Base-by-base conservation (phyloP, 164 flowering plant species). In the Dillenia suffruticosa region DNA sequence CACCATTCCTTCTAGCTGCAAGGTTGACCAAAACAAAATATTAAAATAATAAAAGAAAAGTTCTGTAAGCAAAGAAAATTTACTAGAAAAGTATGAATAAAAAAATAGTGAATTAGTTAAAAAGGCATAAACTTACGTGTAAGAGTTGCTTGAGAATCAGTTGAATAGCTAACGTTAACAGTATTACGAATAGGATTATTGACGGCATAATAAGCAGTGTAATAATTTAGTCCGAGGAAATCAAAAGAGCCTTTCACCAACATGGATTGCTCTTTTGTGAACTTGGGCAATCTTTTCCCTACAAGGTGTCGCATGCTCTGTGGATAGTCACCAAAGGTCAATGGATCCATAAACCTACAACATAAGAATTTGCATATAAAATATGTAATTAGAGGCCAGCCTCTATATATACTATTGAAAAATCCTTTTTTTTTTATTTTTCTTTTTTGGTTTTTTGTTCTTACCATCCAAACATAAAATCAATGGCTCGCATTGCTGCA, bases 151-250 rank as follows among this genome's bases (percentile, higher is more conserved):
- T 26, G 72, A 12, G 63, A n/a, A 57, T 80, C 78, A 2, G 71
- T 69, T 0, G 48, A 32, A 51, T 60, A 74, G 40, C 67, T 66
- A 7, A 46, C 48, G 56, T 73, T 58, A 5, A 16, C 19, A 10
- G 4, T 12, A 11, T 9, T 65, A 9, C 51, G 22, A 9, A 12
- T n/a, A 0, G 61, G 54, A 49, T 40, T 11, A 51, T 72, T 59
- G 0, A 65, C 62, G 11, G 71, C 82, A 68, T 72, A 82, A 49
- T 54, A 51, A 3, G 70, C 51, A 4, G 75, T 72, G 56, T 83
- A 83, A 58, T 83, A 83, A 57, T 83, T 85, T 2, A 85, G 13
- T 14, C 81, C 87, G 26, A 85, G 43, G 49, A 79, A 85, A 67
- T 85, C 87, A 45, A 58, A 17, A 0, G 85, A 81, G 0, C 81